Conservation (phyloP, 768 basidiomycete species). For the Kwoniella mangroviensis region DNA sequence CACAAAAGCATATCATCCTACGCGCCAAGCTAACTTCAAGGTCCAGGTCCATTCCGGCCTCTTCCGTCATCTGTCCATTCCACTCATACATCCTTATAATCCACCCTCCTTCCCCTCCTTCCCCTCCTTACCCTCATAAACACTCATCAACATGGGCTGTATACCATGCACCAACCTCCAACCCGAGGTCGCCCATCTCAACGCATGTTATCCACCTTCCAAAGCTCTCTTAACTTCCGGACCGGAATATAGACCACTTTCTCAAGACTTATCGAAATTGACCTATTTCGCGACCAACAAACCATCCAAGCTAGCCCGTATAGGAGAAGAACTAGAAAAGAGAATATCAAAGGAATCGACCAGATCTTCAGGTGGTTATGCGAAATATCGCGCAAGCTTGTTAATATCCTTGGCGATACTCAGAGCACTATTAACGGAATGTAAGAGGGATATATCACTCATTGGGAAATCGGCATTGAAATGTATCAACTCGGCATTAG, state of each 20-base stretch:
- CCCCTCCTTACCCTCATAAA: not conserved
- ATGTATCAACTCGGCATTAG: constrained; percentile 44
- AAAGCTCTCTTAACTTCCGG: constrained; percentile 74
- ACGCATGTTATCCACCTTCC: constrained; percentile 81
- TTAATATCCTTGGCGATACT: constrained; percentile 83
- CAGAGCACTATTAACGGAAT: constrained; percentile 81
- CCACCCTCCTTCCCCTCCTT: not conserved
- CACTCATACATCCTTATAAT: not conserved
- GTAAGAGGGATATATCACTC: constrained; percentile 59
- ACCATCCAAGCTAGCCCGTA: constrained; percentile 49
- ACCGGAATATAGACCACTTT: constrained; percentile 61
- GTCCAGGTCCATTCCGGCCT: not conserved
- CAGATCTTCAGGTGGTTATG: constrained; percentile 71
- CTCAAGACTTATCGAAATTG: constrained; percentile 54
- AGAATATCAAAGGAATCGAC: constrained; percentile 47
- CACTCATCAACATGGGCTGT: constrained; percentile 16
- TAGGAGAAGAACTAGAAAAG: constrained; percentile 54
- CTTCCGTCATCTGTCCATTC: not conserved
- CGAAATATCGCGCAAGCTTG: constrained; percentile 78
- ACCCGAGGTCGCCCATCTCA: constrained; percentile 63
- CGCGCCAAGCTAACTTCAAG: not conserved
- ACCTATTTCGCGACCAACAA: constrained; percentile 54
- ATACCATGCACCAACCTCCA: constrained; percentile 30
- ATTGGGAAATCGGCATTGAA: constrained; percentile 48
- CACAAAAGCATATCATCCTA: not conserved